Conservation (phyloP, 2,329 filamentous ascomycete species). For the Scedosporium aurantiacum region DNA sequence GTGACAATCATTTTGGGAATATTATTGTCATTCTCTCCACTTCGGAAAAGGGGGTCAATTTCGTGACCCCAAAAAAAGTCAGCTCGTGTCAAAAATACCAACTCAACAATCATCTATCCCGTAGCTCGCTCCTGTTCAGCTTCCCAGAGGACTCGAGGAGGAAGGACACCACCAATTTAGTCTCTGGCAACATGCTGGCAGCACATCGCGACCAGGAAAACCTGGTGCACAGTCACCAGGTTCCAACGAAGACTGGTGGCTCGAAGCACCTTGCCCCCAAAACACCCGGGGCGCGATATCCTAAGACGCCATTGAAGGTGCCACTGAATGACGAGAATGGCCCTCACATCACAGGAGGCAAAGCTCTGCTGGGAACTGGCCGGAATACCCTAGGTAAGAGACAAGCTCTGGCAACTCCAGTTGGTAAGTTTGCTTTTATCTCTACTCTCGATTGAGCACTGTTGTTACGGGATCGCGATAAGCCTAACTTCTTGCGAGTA, state of each 20-base stretch:
- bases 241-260: constrained; percentile 58
- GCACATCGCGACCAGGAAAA: constrained; percentile 82
- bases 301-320: constrained; percentile 74
- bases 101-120: background rate
- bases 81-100: background rate
- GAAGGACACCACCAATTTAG: constrained; percentile 4
- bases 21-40: background rate
- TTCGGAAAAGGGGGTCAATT: constrained; percentile 2
- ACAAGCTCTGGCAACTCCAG: constrained; percentile 62
- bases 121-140: background rate
- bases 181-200: constrained; percentile 51
- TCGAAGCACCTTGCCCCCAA: constrained; percentile 44
- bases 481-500: constrained; percentile 8
- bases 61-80: background rate
- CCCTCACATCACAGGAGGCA: constrained; percentile 32
- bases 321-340: constrained; percentile 79
- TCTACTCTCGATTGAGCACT: too few species aligned
- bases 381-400: constrained; percentile 32
- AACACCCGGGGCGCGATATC: constrained; percentile 64
- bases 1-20: background rate
- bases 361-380: constrained; percentile 44
- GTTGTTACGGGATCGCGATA: too few species aligned
- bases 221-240: constrained; percentile 63
- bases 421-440: constrained; percentile 43
- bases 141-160: too few species aligned